Conservation (phyloP, 1,284 basidiomycete species). For the Trichosporon sp. region DNA sequence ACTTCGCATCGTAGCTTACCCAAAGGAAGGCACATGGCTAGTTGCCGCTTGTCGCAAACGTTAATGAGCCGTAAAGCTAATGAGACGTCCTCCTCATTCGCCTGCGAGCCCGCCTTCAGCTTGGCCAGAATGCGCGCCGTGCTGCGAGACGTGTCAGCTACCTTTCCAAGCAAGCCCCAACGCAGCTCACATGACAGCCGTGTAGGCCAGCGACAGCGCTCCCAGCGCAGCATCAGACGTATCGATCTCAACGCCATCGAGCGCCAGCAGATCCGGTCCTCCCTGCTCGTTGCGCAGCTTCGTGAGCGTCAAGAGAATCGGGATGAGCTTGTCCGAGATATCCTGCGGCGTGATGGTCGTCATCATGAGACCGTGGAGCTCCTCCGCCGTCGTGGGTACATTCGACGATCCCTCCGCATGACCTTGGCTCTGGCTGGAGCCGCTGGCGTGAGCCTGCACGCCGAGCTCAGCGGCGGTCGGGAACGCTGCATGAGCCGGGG, state of each 20-base stretch:
- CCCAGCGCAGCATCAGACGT: not conserved
- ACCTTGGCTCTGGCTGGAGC: not conserved
- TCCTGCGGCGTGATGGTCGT: not conserved
- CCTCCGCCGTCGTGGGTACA: not conserved
- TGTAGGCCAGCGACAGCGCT: not conserved
- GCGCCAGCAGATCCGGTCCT: not conserved
- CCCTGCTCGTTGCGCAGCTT: not conserved
- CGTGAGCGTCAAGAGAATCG: not conserved
- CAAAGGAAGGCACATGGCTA: conserved; percentile 4
- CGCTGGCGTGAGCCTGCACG: not conserved
- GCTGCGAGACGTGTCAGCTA: not conserved
- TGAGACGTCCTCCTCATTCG: not conserved
- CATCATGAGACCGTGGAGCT: not conserved
- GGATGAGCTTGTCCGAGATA: not conserved
- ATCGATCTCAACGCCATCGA: not conserved
- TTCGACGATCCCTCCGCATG: not conserved
- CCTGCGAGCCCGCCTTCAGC: not conserved
- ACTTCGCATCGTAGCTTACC: not conserved
- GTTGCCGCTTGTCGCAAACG: not conserved
- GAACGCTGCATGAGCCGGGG: conserved; percentile 4
- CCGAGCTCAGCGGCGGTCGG: not conserved
- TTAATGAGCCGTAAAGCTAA: not conserved
- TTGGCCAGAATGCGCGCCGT: conserved; percentile 3
- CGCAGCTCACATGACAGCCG: not conserved
- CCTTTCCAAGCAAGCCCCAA: not conserved